Evolutionary conservation across 73 alveolate genomes (phyloP), one percentile per base, ranked within the genome.

Genomic region (Tetrahymena elliotti): DNA sequence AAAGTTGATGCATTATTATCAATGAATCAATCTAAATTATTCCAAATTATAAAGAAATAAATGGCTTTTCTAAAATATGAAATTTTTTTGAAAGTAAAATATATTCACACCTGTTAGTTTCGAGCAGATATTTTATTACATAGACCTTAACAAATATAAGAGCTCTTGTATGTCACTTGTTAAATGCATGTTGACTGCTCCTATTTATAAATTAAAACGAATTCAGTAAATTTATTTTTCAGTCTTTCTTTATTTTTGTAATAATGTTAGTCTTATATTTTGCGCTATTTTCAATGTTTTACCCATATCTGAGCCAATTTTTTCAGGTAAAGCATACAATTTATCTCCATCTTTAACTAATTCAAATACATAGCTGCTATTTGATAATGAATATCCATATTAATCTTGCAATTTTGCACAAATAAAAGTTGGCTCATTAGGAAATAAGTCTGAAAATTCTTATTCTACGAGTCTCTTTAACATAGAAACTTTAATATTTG

Each of bases 361-460:
- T 41, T 98, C 99, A 31, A 98, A 96, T 20, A 97, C 98, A 10
- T 93, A 41, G 18, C 99, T 95, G n/a, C 97, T 95, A 92, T 98
- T 98, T 37, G 98, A 93, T 16, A 98, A 96, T 9, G 98, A 96
- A 95, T 97, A 98, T 15, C 99, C 99, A 68, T 95, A 97, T 95
- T 98, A 98, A 95, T 98, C 99, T 93, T 98, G 98, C 33, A 97
- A 94, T 93, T 97, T 98, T 3, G 98, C 98, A 93, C 97, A 96
- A 15, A 98, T 95, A 94, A 95, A 98, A 3, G 99, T 98, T 8
- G 97, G 98, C 84, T 98, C 99, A 93, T 95, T 95, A 16, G 99
- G 99, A 93, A 98, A 98, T 53, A 98, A 96, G 47, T 98, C 99
- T 18, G 97, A 83, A 96, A 97, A 98, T 95, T 98, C 99, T 84